Evolutionary conservation across 176 grass and related monocot species (phyloP), one percentile per base, ranked within the genome.

Genomic region (Olyra latifolia): DNA sequence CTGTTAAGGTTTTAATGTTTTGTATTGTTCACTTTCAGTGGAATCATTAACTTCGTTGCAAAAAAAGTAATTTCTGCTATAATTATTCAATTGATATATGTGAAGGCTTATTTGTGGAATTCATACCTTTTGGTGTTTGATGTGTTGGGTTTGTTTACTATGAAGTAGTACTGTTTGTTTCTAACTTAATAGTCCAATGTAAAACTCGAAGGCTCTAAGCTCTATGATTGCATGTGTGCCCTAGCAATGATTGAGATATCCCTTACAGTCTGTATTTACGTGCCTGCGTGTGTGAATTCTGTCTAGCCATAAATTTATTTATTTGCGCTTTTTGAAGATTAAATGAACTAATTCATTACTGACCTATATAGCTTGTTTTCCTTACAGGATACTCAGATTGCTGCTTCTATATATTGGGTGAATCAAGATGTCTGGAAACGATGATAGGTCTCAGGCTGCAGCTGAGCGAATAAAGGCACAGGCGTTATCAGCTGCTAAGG

Each of bases 391-490:
- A 40, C 27, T 27, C 38, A 30, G 13, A 22, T 66, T 66, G 11
- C 49, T 58, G 14, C 20, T 65, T 22, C 25, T 23, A 19, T 38
- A 29, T 42, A 63, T 58, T 64, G 45, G 66, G 23, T 46, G n/a
- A 24, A 56, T 22, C 73, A 79, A 81, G 23, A 97, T 97, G 91
- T 89, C 91, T 11, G 80, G 74, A 66, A 90, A 94, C 42, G 87
- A 90, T 48, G 87, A 88, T 42, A 82, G 85, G 69, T 88, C 76
- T 16, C 82, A 76, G 42, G 82, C 49, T 79, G 89, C 92, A 55
- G 66, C 83, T 30, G 85, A 97, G 23, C 42, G 69, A 53, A 90
- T 94, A 60, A 94, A 94, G 79, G 85, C 89, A 9, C 85, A 86
- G 0, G 80, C 89, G 0, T 72, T 94, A 27, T 80, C 89, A 45